These are phyloP conservation scores for Cylindrotheca closterium DNA, from an alignment of 108 stramenopile genomes.

Conservation along the genomic window DNA sequence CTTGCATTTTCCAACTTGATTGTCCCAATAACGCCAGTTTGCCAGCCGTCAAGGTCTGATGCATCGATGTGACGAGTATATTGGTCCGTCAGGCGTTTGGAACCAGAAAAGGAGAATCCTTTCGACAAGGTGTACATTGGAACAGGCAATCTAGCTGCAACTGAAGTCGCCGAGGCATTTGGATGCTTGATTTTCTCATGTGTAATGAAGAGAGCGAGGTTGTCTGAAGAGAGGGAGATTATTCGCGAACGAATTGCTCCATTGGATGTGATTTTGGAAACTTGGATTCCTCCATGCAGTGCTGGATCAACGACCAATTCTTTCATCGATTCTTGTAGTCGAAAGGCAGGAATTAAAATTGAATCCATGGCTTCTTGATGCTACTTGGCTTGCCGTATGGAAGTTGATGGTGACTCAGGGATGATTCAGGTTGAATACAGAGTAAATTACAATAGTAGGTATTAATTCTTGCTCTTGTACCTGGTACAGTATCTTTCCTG, in stretches of 20 bases:
- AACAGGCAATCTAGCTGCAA: slow-evolving; percentile 11
- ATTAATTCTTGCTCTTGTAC: too few species aligned
- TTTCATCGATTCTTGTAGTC: slow-evolving; percentile 9
- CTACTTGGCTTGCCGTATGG: not conserved
- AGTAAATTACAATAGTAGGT: too few species aligned
- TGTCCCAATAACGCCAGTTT: slow-evolving; percentile 58
- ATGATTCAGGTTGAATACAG: too few species aligned
- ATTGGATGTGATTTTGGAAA: slow-evolving; percentile 12
- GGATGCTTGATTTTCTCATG: slow-evolving; percentile 26
- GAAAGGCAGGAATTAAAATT: not conserved
- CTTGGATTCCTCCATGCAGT: slow-evolving; percentile 21
- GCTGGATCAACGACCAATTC: not conserved
- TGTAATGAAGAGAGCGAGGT: slow-evolving; percentile 66
- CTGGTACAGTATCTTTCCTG: too few species aligned
- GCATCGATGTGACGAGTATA: slow-evolving; percentile 65
- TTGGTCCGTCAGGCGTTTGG: slow-evolving; percentile 12
- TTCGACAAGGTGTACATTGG: slow-evolving; percentile 19
- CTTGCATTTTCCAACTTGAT: slow-evolving; percentile 52
- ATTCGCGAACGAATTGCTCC: slow-evolving; percentile 31
- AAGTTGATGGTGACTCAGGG: too few species aligned
- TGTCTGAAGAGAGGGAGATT: slow-evolving; percentile 60
- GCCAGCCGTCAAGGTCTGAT: slow-evolving; percentile 56
- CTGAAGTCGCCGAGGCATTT: slow-evolving; percentile 1
- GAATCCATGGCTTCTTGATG: not conserved
- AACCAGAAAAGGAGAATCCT: slow-evolving; percentile 14